Base-by-base conservation (phyloP, 73 alveolate species). In the Paramecium tetraurelia region DNA sequence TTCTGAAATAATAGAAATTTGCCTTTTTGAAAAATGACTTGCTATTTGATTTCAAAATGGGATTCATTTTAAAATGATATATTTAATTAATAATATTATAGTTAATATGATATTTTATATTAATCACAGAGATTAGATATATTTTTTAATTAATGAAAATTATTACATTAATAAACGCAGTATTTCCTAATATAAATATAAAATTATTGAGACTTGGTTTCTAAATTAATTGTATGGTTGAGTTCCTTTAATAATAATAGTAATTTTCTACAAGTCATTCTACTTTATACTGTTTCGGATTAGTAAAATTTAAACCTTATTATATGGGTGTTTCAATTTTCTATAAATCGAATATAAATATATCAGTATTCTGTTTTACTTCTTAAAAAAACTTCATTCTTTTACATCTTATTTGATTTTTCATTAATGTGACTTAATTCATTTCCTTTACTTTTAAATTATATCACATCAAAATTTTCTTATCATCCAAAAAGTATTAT, bases 11-110 rank as follows among this genome's bases (percentile, higher is more conserved):
- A 33, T 63, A 63, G 84, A 31, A 63, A 27, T 63, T 31, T 4
- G 46, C 46, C 29, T 33, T 63, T 53, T 53, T 16, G 7, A 53
- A n/a, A 53, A 53, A n/a, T 1, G 69, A 53, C 33, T 20, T 53
- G 69, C 69, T 4, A 53, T 53, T 53, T 53, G 33, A 53, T 53
- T 63, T 63, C 18, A 33, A 63, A 63, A 63, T 31, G 4, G 22
- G 44, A 63, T 33, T 63, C 84, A 63, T 63, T 63, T 63, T 31
- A 63, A 59, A 63, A 63, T 63, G 84, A 63, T 63, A 63, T 63
- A 20, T 27, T 31, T 63, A 53, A 9, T 27, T 63, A 63, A 63
- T 63, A 63, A 63, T 63, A 63, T 63, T 63, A 63, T 63, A 16
- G 46, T 27, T 63, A 63, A 12, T 27, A 31, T 11, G 11, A 63